Percentiles rank a stretch among this genome's conserved stretches.
These are phyloP conservation scores for Boletus bicolor DNA, from an alignment of 768 basidiomycete genomes.

Conservation along the genomic window DNA sequence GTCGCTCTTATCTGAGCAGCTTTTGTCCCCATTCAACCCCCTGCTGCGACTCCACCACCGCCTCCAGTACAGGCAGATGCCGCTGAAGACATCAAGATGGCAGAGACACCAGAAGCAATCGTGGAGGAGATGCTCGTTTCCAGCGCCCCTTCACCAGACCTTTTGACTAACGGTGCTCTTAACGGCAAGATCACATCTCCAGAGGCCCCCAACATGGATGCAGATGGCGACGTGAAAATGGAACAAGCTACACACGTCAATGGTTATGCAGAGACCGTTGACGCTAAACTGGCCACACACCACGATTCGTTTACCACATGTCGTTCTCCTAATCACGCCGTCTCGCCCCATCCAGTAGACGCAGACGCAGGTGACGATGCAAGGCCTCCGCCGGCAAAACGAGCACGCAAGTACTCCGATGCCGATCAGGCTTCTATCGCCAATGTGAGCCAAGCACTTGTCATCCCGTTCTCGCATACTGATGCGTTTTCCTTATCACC, in stretches of 20 bases:
- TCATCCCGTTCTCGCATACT: conserved; percentile 52
- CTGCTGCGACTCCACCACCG: conserved; percentile 46
- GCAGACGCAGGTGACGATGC: conserved; percentile 44
- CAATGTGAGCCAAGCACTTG: conserved; percentile 59
- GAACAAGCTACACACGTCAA: conserved; percentile 23
- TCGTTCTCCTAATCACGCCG: conserved; percentile 33
- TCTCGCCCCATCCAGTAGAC: conserved; percentile 28
- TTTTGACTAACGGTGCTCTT: neutral
- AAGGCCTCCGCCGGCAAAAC: conserved; percentile 78
- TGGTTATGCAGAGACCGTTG: conserved; percentile 17
- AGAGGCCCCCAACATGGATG: conserved; percentile 20
- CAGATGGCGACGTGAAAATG: conserved; percentile 34
- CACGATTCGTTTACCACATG: conserved; percentile 34
- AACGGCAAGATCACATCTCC: conserved; percentile 34
- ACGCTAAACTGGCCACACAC: conserved; percentile 16
- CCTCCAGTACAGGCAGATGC: conserved; percentile 44
- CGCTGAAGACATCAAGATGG: conserved; percentile 57
- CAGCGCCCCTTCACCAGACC: conserved; percentile 12
- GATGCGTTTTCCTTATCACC: conserved; percentile 34
- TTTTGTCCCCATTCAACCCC: conserved; percentile 42
- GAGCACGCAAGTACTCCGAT: conserved; percentile 73
- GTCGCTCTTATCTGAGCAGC: conserved; percentile 35
- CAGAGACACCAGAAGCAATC: conserved; percentile 26
- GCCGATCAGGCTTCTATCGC: conserved; percentile 70
- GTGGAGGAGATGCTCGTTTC: conserved; percentile 17